Conservation (phyloP, 2,329 filamentous ascomycete genomes). For the Leptodontidium sp. region DNA sequence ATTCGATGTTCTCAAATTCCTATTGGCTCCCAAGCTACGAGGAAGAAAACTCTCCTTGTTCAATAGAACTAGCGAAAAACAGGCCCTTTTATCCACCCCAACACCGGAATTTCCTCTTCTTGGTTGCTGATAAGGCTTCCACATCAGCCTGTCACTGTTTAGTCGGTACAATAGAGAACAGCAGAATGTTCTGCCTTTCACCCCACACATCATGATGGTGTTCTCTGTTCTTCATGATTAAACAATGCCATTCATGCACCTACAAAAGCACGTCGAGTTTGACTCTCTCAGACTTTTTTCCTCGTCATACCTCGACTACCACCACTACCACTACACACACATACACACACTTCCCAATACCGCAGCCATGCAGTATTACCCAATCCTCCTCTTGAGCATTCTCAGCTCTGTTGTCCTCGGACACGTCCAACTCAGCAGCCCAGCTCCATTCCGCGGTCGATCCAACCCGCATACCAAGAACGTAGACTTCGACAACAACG, state of each 20-base stretch:
- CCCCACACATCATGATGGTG: neutral
- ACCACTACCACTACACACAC: neutral
- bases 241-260: neutral
- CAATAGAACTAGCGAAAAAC: neutral
- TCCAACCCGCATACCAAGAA: conserved; percentile 1
- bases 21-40: neutral
- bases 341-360: neutral
- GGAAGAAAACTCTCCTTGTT: neutral
- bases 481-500: neutral
- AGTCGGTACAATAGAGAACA: neutral
- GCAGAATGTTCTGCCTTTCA: neutral
- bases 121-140: neutral
- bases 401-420: conserved; percentile 1
- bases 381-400: neutral
- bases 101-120: neutral
- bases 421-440: neutral
- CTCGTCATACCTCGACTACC: neutral
- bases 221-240: neutral
- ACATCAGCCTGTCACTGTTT: neutral
- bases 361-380: neutral
- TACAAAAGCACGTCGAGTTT: neutral
- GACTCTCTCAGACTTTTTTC: neutral
- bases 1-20: too few relatives aligned
- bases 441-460: neutral
- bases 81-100: neutral